phyloP scores from a whole-genome alignment of 495 filamentous ascomycete species.

The Neurospora intermedia region DNA sequence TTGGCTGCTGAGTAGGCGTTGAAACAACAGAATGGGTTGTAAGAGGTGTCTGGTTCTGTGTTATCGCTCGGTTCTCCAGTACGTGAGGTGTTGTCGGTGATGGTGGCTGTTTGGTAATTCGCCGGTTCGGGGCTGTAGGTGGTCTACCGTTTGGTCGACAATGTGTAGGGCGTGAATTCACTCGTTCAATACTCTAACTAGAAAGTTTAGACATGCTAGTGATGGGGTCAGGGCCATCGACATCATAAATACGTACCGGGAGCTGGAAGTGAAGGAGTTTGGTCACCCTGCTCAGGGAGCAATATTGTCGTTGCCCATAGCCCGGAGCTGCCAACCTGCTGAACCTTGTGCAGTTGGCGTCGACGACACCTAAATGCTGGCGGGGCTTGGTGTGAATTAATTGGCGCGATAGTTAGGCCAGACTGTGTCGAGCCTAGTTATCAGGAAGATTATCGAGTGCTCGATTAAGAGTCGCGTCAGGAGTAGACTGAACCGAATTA shows the following conservation, averaged over 20 bases:
- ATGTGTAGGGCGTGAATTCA: background rate
- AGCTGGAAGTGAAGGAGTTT: background rate
- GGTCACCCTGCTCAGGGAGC: background rate
- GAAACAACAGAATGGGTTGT: background rate
- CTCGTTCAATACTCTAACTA: background rate
- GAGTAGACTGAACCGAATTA: background rate
- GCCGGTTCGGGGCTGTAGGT: background rate
- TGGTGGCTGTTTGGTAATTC: background rate
- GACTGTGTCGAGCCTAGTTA: background rate
- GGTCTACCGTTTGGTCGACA: background rate
- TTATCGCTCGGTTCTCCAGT: background rate
- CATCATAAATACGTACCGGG: background rate
- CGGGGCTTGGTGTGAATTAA: background rate
- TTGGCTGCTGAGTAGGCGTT: background rate
- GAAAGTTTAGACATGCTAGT: background rate
- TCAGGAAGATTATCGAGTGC: background rate
- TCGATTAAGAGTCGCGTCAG: background rate
- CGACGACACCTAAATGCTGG: background rate
- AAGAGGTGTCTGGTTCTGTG: background rate
- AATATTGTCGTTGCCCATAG: background rate
- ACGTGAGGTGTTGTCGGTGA: background rate
- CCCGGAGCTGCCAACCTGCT: background rate
- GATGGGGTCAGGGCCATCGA: background rate
- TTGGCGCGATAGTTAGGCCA: background rate
- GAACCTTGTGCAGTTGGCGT: background rate